A percentile compares a stretch with the other conserved stretches of the same genome.
Conservation (phyloP, 2,329 filamentous ascomycete genomes). For the Daldinia sp. region DNA sequence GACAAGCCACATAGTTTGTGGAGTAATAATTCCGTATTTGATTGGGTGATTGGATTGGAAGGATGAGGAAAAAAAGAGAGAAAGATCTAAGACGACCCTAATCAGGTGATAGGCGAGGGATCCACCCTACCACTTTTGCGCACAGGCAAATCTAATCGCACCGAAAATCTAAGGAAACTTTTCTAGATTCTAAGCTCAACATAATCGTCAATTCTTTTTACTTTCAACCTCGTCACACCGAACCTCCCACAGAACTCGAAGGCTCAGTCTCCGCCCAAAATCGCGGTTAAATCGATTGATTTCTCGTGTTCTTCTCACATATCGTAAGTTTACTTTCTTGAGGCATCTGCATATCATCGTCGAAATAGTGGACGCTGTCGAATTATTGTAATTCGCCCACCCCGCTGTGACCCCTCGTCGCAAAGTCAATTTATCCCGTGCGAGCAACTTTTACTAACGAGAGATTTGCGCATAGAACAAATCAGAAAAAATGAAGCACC, state of each 20-base stretch:
- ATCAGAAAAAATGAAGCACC: conserved; percentile 93
- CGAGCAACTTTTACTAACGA: conserved; percentile 32
- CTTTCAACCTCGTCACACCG: conserved; percentile 46
- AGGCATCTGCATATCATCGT: conserved; percentile 14
- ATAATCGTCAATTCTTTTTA: conserved; percentile 40
- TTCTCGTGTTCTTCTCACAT: conserved; percentile 76
- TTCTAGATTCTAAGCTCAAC: conserved; percentile 41
- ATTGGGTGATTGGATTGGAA: conserved; percentile 11
- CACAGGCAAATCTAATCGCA: conserved; percentile 39
- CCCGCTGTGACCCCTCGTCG: conserved; percentile 3
- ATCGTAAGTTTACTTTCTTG: conserved; percentile 47
- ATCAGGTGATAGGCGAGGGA: conserved; percentile 44
- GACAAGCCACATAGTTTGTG: conserved; percentile 24
- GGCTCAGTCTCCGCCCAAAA: conserved; percentile 98
- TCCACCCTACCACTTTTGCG: conserved; percentile 21
- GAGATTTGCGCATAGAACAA: conserved; percentile 41
- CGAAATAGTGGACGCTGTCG: background rate
- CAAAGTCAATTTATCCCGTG: conserved; percentile 5
- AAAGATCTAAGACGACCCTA: conserved; percentile 36
- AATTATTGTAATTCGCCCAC: background rate
- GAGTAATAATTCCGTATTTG: background rate
- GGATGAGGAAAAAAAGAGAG: background rate
- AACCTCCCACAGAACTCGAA: conserved; percentile 77
- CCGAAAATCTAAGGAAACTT: conserved; percentile 40
- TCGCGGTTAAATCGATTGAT: conserved; percentile 99